These are phyloP conservation scores for Aspergillus homomorphus DNA, from an alignment of 495 filamentous ascomycete species.

Conservation along the genomic window DNA sequence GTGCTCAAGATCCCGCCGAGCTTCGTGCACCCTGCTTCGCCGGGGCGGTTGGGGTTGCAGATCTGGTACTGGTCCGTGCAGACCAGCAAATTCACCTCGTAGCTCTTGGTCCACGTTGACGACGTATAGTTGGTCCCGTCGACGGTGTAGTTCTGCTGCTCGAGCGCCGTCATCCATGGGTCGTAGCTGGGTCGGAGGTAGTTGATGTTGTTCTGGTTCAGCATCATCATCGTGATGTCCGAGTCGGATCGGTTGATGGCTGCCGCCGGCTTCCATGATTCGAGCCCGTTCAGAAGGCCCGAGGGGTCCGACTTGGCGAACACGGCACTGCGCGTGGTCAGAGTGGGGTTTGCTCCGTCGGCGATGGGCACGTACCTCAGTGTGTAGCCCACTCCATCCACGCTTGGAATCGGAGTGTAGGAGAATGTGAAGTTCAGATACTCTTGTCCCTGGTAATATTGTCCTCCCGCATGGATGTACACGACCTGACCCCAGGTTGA, in stretches of 20 bases:
- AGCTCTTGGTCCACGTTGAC: background rate
- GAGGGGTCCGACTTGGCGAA: background rate
- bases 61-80: conserved; percentile 25
- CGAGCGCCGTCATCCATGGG: conserved; percentile 18
- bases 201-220: conserved; percentile 22
- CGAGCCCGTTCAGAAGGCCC: too few species aligned
- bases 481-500: background rate
- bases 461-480: background rate
- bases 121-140: background rate
- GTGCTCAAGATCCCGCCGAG: background rate
- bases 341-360: too few species aligned
- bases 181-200: conserved; percentile 24
- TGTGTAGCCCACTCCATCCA: background rate
- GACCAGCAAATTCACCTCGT: conserved; percentile 9
- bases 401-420: background rate
- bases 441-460: background rate
- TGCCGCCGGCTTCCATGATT: background rate
- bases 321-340: background rate
- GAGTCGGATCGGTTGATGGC: conserved; percentile 29
- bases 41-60: conserved; percentile 14
- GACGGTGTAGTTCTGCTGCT: background rate
- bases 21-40: background rate
- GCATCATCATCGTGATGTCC: conserved; percentile 31
- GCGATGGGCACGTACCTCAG: background rate
- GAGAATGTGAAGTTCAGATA: background rate